These are phyloP conservation scores for Biscutella laevigata DNA, from an alignment of 441 rosid species.

Conservation along the genomic window DNA sequence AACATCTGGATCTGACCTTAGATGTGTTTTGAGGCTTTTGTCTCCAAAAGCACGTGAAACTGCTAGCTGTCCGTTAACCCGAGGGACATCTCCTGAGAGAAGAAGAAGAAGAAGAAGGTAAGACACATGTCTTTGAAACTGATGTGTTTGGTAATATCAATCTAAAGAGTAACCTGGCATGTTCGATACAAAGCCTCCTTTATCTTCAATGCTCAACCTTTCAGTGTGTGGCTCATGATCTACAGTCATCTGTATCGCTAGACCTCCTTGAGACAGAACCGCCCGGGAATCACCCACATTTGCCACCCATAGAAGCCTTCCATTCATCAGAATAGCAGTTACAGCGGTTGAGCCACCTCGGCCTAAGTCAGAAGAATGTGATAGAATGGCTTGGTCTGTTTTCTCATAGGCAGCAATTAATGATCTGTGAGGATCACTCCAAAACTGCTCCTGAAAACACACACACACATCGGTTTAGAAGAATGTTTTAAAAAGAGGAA, in stretches of 20 bases:
- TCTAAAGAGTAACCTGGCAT: slow-evolving; percentile 46
- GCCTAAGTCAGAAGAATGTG: slow-evolving; percentile 59
- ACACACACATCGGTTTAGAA: neutral
- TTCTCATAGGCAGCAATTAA: slow-evolving; percentile 69
- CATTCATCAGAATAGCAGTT: slow-evolving; percentile 65
- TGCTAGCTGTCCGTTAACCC: slow-evolving; percentile 91
- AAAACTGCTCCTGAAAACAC: slow-evolving; percentile 57
- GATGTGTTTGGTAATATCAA: neutral
- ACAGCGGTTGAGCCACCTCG: slow-evolving; percentile 93
- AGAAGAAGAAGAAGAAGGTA: too few relatives aligned
- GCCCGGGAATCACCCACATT: slow-evolving; percentile 89
- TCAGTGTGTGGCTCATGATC: slow-evolving; percentile 90
- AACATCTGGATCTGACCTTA: slow-evolving; percentile 81
- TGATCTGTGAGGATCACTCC: slow-evolving; percentile 59
- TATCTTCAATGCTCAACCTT: slow-evolving; percentile 69
- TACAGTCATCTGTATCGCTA: slow-evolving; percentile 49
- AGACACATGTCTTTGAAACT: too few relatives aligned
- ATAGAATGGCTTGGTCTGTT: slow-evolving; percentile 78
- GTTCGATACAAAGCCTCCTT: slow-evolving; percentile 90
- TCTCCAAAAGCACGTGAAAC: slow-evolving; percentile 96
- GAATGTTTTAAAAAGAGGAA: neutral
- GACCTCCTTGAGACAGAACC: slow-evolving; percentile 62
- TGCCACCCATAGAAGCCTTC: slow-evolving; percentile 62
- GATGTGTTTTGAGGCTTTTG: slow-evolving; percentile 81
- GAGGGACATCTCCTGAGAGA: slow-evolving; percentile 75